Evolutionary conservation across 2,329 filamentous ascomycete species (phyloP).

Genomic region (Paraconiothyrium brasiliense): DNA sequence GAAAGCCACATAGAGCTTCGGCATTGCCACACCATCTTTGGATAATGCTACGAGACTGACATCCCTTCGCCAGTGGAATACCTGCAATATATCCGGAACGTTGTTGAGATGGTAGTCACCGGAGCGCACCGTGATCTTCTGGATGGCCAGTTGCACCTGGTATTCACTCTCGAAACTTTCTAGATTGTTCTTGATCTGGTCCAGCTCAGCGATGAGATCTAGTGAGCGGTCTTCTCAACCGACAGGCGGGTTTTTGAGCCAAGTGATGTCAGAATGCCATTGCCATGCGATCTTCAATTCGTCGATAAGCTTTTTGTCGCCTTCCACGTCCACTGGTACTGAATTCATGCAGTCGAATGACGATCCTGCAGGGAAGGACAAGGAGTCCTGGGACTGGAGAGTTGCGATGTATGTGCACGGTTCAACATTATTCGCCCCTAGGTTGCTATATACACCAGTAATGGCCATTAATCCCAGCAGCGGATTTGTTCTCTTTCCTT

Average conservation of each 20-base stretch:
- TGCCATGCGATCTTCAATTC: slow-evolving; percentile 43
- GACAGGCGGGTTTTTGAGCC: slow-evolving; percentile 45
- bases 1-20: slow-evolving; percentile 41
- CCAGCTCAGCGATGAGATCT: slow-evolving; percentile 47
- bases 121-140: slow-evolving; percentile 33
- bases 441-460: slow-evolving; percentile 25
- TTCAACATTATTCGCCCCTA: slow-evolving; percentile 17
- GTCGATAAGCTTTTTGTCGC: slow-evolving; percentile 37
- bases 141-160: slow-evolving; percentile 47
- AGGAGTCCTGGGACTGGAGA: slow-evolving; percentile 3
- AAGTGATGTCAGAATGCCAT: slow-evolving; percentile 49
- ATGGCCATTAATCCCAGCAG: slow-evolving; percentile 26
- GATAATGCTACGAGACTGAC: slow-evolving; percentile 41
- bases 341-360: slow-evolving; percentile 42
- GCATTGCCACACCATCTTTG: slow-evolving; percentile 41
- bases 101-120: slow-evolving; percentile 43
- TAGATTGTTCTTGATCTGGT: slow-evolving; percentile 43
- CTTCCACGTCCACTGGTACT: slow-evolving; percentile 41
- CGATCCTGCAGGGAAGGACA: slow-evolving; percentile 28
- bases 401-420: slow-evolving; percentile 33
- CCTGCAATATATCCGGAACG: slow-evolving; percentile 37
- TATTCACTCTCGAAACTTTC: slow-evolving; percentile 46
- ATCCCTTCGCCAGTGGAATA: slow-evolving; percentile 30
- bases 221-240: slow-evolving; percentile 45
- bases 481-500: slow-evolving; percentile 12